These are phyloP conservation scores for Fusarium nygamai DNA, from an alignment of 2,329 filamentous ascomycete species.

Conservation along the genomic window DNA sequence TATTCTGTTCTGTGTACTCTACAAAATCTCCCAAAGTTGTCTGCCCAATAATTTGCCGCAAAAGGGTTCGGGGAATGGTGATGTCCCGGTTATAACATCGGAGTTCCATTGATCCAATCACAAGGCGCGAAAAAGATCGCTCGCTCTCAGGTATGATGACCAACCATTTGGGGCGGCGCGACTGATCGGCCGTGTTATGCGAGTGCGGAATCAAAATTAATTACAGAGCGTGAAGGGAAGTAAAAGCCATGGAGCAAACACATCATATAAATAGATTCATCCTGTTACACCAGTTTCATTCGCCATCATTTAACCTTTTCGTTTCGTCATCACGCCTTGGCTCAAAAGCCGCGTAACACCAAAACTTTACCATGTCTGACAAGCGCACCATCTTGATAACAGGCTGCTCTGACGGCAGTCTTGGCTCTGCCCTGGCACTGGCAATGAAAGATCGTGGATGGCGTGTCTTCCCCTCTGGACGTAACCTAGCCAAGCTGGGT, in stretches of 20 bases:
- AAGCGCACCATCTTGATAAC: slow-evolving; percentile 46
- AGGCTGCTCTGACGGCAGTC: slow-evolving; percentile 48
- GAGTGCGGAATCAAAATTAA: neutral
- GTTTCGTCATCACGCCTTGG: neutral
- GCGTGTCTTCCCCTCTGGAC: slow-evolving; percentile 46
- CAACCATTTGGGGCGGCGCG: neutral
- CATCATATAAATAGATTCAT: neutral
- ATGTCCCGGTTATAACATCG: neutral
- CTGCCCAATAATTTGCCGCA: neutral
- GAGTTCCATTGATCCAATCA: neutral
- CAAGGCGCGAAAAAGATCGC: neutral
- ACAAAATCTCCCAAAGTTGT: fast-evolving
- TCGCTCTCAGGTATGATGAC: neutral
- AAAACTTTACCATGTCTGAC: neutral
- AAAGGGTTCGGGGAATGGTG: neutral
- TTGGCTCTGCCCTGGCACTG: slow-evolving; percentile 46
- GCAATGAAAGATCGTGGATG: slow-evolving; percentile 43
- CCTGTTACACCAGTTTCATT: neutral
- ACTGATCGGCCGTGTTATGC: neutral
- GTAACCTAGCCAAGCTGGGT: slow-evolving; percentile 41
- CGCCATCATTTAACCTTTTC: neutral
- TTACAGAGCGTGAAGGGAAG: no score
- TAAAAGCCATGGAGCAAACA: neutral
- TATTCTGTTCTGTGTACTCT: no score
- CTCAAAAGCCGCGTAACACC: neutral